phyloP scores from a whole-genome alignment of 2,329 filamentous ascomycete species.

The Allantophomopsis cytisporea region DNA sequence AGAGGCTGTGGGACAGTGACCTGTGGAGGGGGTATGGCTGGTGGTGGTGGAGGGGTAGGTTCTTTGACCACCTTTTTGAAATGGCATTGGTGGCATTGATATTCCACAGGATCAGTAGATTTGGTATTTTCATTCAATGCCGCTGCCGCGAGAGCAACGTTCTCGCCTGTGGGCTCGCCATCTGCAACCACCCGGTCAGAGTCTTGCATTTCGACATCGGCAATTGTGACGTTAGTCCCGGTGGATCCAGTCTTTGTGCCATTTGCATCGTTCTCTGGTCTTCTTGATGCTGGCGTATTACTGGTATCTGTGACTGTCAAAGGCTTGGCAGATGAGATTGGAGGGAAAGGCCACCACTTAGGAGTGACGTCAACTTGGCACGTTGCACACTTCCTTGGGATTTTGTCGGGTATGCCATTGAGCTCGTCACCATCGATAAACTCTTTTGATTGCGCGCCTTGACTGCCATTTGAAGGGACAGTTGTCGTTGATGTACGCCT shows the following conservation, averaged over 20 bases:
- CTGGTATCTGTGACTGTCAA: neutral
- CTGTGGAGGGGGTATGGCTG: constrained; percentile 7
- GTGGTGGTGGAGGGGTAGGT: constrained; percentile 5
- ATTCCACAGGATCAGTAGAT: constrained; percentile 26
- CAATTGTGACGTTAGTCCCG: constrained; percentile 5
- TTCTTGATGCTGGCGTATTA: neutral
- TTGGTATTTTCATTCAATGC: constrained; percentile 15
- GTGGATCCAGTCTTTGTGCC: constrained; percentile 4
- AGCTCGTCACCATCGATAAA: constrained; percentile 28
- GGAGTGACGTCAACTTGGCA: constrained; percentile 60
- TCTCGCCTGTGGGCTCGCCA: constrained; percentile 1
- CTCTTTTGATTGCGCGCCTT: constrained; percentile 9
- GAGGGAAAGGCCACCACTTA: constrained; percentile 44
- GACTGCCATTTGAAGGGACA: constrained; percentile 12
- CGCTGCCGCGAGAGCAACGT: constrained; percentile 18
- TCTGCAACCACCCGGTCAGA: neutral
- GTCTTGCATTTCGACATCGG: constrained; percentile 1
- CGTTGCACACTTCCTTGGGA: constrained; percentile 32
- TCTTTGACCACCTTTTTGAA: constrained; percentile 29
- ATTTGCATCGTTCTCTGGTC: constrained; percentile 1
- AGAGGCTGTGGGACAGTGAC: constrained; percentile 5
- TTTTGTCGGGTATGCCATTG: constrained; percentile 28
- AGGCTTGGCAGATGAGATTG: constrained; percentile 1
- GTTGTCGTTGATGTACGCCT: constrained; percentile 43
- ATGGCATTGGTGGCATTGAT: constrained; percentile 66